These are phyloP conservation scores for Cercospora sp. DNA, from an alignment of 2,329 filamentous ascomycete species.

Conservation along the genomic window DNA sequence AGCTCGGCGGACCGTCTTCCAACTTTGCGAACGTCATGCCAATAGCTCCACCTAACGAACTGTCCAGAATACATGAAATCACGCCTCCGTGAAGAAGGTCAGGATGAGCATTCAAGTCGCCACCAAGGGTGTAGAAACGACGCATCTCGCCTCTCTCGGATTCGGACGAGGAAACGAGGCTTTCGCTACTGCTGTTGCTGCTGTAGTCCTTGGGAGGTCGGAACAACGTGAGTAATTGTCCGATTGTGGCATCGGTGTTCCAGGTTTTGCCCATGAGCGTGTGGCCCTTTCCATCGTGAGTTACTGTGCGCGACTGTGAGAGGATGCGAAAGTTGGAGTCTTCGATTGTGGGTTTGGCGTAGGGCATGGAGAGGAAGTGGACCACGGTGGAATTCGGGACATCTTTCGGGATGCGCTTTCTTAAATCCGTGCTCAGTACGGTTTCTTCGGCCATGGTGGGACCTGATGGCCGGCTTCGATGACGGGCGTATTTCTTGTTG, in stretches of 20 bases:
- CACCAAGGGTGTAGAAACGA: slow-evolving; percentile 29
- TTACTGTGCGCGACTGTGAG: slow-evolving; percentile 23
- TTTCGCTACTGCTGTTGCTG: background rate
- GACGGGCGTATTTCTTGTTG: background rate
- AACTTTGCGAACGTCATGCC: slow-evolving; percentile 21
- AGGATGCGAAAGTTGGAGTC: slow-evolving; percentile 24
- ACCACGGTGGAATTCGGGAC: slow-evolving; percentile 23
- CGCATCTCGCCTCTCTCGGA: slow-evolving; percentile 20
- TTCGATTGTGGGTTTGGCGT: slow-evolving; percentile 15
- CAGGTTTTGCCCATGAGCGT: slow-evolving; percentile 31
- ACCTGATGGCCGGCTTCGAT: background rate
- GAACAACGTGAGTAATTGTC: slow-evolving; percentile 22
- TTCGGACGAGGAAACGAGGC: slow-evolving; percentile 17
- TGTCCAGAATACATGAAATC: slow-evolving; percentile 27
- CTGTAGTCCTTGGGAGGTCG: slow-evolving; percentile 8
- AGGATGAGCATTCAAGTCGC: slow-evolving; percentile 29
- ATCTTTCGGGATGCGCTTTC: background rate
- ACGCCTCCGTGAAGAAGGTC: slow-evolving; percentile 29
- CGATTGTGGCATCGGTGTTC: slow-evolving; percentile 27
- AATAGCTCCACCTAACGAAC: slow-evolving; percentile 21
- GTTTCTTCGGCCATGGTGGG: background rate
- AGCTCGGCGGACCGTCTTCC: slow-evolving; percentile 16
- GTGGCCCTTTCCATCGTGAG: slow-evolving; percentile 26
- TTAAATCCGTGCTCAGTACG: background rate
- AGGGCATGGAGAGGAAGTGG: slow-evolving; percentile 27